Conservation (phyloP, 805 yeast species). For the Candida maris region DNA sequence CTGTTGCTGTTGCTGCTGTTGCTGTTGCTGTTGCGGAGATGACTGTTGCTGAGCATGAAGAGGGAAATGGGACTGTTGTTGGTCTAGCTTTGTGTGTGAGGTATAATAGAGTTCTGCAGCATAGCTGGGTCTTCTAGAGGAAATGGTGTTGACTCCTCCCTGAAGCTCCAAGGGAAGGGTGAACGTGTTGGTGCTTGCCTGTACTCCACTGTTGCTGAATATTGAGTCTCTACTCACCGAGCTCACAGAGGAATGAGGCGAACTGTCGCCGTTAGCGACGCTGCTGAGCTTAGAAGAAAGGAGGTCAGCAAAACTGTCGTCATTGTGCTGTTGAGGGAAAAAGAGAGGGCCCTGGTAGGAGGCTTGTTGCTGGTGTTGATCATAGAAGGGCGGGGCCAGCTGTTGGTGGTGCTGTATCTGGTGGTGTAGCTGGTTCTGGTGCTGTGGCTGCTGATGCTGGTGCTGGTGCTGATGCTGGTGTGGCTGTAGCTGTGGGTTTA, state of each 20-base stretch:
- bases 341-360: conserved; percentile 8
- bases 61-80: conserved; percentile 18
- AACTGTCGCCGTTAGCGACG: conserved; percentile 16
- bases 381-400: no score
- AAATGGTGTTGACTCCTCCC: conserved; percentile 60
- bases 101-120: conserved; percentile 61
- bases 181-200: conserved; percentile 29
- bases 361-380: no score
- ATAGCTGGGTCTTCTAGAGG: conserved; percentile 69
- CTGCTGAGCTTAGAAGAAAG: conserved; percentile 16
- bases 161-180: conserved; percentile 56
- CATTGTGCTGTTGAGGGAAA: conserved; percentile 11
- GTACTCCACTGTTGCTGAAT: conserved; percentile 11
- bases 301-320: conserved; percentile 20
- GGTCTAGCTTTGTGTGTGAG: conserved; percentile 20
- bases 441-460: conserved; percentile 9
- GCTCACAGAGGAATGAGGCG: conserved; percentile 31
- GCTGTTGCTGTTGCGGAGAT: conserved; percentile 13
- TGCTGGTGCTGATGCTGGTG: conserved; percentile 11
- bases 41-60: background rate
- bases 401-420: conserved; percentile 11
- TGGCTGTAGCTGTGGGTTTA: conserved; percentile 9
- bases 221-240: conserved; percentile 28
- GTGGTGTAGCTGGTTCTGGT: conserved; percentile 8
- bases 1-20: conserved; percentile 8